A percentile compares a stretch with the other conserved stretches of the same genome.
Evolutionary conservation across 2,329 filamentous ascomycete genomes (phyloP).

Genomic region (Nectriaceae sp.): DNA sequence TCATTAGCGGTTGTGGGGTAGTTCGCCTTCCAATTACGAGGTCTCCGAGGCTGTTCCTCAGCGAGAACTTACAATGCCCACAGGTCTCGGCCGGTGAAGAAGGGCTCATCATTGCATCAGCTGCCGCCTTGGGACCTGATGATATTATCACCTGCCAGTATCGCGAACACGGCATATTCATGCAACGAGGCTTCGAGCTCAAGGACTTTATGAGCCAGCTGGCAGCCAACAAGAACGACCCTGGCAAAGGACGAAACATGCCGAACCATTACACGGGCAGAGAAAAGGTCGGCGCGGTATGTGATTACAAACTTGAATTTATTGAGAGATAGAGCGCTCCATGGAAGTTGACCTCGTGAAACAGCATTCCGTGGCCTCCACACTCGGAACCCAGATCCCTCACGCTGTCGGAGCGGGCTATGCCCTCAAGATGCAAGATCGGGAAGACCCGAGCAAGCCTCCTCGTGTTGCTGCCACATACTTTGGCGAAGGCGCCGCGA

Average conservation of each 20-base stretch:
- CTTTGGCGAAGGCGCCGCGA: too few species aligned
- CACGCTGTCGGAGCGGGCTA: conserved; percentile 81
- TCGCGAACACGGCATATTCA: conserved; percentile 81
- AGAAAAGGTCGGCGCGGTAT: conserved; percentile 71
- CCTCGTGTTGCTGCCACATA: conserved; percentile 72
- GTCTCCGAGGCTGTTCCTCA: too few species aligned
- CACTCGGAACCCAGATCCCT: conserved; percentile 79
- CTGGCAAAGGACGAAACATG: conserved; percentile 83
- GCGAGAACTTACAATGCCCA: not conserved
- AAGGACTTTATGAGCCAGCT: conserved; percentile 89
- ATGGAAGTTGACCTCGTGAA: not conserved
- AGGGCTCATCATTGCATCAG: conserved; percentile 81
- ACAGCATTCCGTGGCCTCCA: conserved; percentile 74
- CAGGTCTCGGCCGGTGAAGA: conserved; percentile 69
- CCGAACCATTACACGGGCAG: conserved; percentile 85
- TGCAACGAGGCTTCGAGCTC: conserved; percentile 80
- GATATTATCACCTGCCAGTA: conserved; percentile 92
- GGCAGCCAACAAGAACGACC: conserved; percentile 78
- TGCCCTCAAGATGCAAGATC: conserved; percentile 73
- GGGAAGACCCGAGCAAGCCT: conserved; percentile 62
- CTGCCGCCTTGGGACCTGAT: conserved; percentile 69
- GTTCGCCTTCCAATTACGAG: not conserved
- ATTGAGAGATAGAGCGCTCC: too few species aligned
- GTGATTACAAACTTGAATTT: too few species aligned
- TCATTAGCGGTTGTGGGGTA: not conserved